Percentiles rank a stretch among this genome's conserved stretches.
Evolutionary conservation across 2,329 filamentous ascomycete species (phyloP).

Genomic region (Amylocarpus encephaloides): DNA sequence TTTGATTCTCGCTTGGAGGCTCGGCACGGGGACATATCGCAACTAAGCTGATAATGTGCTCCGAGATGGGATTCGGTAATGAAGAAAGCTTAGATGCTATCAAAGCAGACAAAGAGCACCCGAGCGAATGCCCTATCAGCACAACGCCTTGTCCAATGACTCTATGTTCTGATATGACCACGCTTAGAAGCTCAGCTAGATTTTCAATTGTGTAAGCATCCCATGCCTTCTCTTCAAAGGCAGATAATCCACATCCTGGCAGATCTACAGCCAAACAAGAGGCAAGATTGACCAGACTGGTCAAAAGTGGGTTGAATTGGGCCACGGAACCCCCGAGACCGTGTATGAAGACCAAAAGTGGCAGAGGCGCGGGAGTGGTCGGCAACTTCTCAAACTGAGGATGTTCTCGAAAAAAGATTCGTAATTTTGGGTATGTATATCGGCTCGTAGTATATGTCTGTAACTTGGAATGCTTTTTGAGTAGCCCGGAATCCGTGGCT

Average conservation of each 20-base stretch:
- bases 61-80: constrained; percentile 46
- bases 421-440: constrained; percentile 65
- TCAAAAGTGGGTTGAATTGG: constrained; percentile 78
- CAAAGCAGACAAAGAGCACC: constrained; percentile 68
- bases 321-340: constrained; percentile 87
- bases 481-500: constrained; percentile 61
- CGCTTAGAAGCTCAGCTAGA: constrained; percentile 67
- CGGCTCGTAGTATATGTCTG: constrained; percentile 64
- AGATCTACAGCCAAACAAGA: constrained; percentile 85
- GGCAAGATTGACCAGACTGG: constrained; percentile 73
- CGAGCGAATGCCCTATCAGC: constrained; percentile 85
- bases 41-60: constrained; percentile 67
- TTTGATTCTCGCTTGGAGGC: constrained; percentile 50
- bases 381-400: constrained; percentile 78
- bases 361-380: constrained; percentile 63
- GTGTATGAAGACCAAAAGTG: constrained; percentile 85
- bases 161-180: constrained; percentile 67
- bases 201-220: constrained; percentile 74
- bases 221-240: constrained; percentile 64
- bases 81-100: constrained; percentile 52
- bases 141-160: constrained; percentile 67
- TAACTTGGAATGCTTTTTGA: constrained; percentile 69
- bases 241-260: constrained; percentile 80
- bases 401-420: constrained; percentile 79
- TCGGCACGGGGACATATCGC: constrained; percentile 73